Evolutionary conservation across 345 rosid species (phyloP).

Genomic region (Lenwebbia sp.): DNA sequence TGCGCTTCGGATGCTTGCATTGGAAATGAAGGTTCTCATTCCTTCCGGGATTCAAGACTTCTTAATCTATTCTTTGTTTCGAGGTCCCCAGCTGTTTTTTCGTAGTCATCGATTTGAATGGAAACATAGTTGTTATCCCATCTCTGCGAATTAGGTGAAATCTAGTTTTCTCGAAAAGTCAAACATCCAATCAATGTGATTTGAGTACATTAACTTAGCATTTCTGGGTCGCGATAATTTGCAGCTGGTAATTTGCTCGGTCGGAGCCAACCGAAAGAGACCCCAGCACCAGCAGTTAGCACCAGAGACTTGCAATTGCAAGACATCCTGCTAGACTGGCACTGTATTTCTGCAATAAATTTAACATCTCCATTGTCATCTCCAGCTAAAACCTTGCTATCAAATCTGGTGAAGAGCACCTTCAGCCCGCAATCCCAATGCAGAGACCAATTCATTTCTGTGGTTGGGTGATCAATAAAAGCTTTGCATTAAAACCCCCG

Average conservation of each 20-base stretch:
- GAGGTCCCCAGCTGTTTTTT: neutral
- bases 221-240: neutral
- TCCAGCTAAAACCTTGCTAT: neutral
- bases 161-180: neutral
- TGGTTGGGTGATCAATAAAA: neutral
- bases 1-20: conserved; percentile 29
- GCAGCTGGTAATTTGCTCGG: neutral
- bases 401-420: neutral
- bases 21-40: conserved; percentile 21
- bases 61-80: neutral
- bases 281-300: neutral
- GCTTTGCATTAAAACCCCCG: neutral
- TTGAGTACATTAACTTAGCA: neutral
- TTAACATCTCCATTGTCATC: neutral
- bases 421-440: neutral
- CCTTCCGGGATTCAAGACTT: neutral
- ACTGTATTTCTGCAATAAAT: neutral
- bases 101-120: neutral
- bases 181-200: neutral
- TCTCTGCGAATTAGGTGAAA: neutral
- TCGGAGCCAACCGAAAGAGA: neutral
- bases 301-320: neutral
- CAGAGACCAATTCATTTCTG: neutral
- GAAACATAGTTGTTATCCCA: neutral
- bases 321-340: neutral